Percentiles rank a stretch among this genome's conserved stretches.
Evolutionary conservation across 2,329 filamentous ascomycete species (phyloP).

Genomic region (Myriosclerotinia scirpicola): DNA sequence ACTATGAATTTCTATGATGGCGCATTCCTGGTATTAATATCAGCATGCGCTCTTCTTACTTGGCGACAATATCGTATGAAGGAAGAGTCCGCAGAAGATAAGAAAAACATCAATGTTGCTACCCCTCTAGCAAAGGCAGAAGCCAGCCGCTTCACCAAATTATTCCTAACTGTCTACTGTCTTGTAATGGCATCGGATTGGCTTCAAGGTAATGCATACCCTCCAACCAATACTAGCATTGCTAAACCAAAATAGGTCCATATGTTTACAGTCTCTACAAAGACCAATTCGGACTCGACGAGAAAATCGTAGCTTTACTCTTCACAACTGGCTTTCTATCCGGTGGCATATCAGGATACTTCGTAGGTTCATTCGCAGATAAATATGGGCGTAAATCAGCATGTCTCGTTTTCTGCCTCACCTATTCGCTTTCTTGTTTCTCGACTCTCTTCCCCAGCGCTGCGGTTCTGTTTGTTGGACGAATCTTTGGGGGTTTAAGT

Average conservation of each 20-base stretch:
- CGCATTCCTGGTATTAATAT: slow-evolving; percentile 35
- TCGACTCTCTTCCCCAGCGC: slow-evolving; percentile 49
- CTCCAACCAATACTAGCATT: slow-evolving; percentile 33
- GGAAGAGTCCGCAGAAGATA: slow-evolving; percentile 29
- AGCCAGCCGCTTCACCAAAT: slow-evolving; percentile 33
- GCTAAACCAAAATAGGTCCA: slow-evolving; percentile 41
- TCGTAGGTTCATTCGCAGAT: slow-evolving; percentile 40
- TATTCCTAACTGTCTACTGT: slow-evolving; percentile 48
- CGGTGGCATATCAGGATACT: slow-evolving; percentile 39
- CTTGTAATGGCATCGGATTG: slow-evolving; percentile 53
- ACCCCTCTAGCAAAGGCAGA: slow-evolving; percentile 36
- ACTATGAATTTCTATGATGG: slow-evolving; percentile 36
- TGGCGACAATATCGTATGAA: slow-evolving; percentile 35
- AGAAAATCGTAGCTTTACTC: slow-evolving; percentile 38
- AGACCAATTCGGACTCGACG: slow-evolving; percentile 38
- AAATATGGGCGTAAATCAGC: slow-evolving; percentile 47
- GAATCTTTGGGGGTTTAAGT: slow-evolving; percentile 54
- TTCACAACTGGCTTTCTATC: slow-evolving; percentile 41
- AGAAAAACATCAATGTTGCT: slow-evolving; percentile 24
- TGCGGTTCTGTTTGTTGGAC: slow-evolving; percentile 51
- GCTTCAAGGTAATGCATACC: slow-evolving; percentile 47
- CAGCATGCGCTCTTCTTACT: slow-evolving; percentile 34
- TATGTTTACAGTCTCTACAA: slow-evolving; percentile 41
- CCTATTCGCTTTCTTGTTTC: slow-evolving; percentile 54
- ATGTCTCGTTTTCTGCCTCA: slow-evolving; percentile 55